These are phyloP conservation scores for Arabidopsis lyrata DNA, from an alignment of 441 rosid genomes.

Conservation along the genomic window DNA sequence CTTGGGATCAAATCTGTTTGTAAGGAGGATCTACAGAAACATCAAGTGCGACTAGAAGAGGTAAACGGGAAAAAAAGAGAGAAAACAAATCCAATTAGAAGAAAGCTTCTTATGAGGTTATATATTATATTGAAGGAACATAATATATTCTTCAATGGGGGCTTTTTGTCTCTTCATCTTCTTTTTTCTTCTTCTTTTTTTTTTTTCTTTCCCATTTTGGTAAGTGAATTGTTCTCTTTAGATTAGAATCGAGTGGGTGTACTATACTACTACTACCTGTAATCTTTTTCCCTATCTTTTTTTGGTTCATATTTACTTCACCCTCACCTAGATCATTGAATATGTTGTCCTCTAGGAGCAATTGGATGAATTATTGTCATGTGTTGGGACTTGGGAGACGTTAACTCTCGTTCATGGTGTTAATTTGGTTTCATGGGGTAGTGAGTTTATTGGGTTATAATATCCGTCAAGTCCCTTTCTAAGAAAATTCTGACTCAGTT, in stretches of 20 bases:
- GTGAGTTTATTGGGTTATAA: background rate
- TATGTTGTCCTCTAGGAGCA: slow-evolving; percentile 10
- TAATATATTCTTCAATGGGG: slow-evolving; percentile 29
- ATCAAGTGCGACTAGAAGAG: slow-evolving; percentile 82
- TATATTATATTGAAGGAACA: slow-evolving; percentile 34
- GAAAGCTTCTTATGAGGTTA: slow-evolving; percentile 33
- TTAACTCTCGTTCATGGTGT: background rate
- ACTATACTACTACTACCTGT: slow-evolving; percentile 41
- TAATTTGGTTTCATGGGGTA: background rate
- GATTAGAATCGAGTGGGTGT: slow-evolving; percentile 42
- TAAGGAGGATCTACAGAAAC: slow-evolving; percentile 95
- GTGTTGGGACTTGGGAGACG: background rate
- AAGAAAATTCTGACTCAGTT: background rate
- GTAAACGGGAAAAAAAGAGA: slow-evolving; percentile 1
- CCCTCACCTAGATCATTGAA: slow-evolving; percentile 22
- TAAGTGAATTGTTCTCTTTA: slow-evolving; percentile 41
- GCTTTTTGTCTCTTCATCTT: slow-evolving; percentile 20
- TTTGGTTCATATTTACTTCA: slow-evolving; percentile 15
- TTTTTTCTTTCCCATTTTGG: slow-evolving; percentile 1
- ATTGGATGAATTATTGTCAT: background rate
- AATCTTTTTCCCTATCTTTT: slow-evolving; percentile 14
- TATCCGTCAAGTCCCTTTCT: background rate
- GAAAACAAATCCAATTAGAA: slow-evolving; percentile 26
- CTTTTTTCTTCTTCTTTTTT: background rate
- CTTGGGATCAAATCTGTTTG: slow-evolving; percentile 88